Conservation (phyloP, 169 alveolate genomes). For the Cryptosporidium sp. region DNA sequence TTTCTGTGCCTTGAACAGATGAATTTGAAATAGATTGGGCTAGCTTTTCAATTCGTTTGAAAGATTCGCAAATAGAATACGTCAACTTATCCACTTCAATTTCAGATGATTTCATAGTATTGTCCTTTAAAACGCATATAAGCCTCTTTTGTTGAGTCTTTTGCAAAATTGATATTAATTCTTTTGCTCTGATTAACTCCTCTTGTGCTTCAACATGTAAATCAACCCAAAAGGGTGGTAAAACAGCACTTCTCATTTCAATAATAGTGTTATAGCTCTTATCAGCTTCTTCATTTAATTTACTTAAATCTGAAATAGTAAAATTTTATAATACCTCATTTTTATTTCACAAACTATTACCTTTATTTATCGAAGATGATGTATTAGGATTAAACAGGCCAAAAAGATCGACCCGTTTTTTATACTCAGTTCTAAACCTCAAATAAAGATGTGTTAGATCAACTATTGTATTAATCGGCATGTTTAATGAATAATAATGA, state of each 20-base stretch:
- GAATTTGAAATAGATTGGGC: constrained; percentile 72
- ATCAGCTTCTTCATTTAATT: background rate
- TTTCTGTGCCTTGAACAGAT: constrained; percentile 65
- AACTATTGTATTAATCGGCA: background rate
- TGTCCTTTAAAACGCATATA: constrained; percentile 74
- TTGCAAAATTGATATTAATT: constrained; percentile 75
- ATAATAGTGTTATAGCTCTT: constrained; percentile 18
- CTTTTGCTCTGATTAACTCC: constrained; percentile 76
- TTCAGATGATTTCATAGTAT: constrained; percentile 14
- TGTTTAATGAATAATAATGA: background rate
- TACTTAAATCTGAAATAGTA: background rate
- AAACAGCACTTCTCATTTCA: constrained; percentile 76
- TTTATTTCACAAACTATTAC: background rate
- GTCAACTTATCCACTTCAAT: constrained; percentile 36
- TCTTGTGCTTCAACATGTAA: constrained; percentile 78
- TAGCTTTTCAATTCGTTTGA: constrained; percentile 55
- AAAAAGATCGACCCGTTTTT: constrained; percentile 38
- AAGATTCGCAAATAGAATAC: constrained; percentile 14
- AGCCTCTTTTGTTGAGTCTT: constrained; percentile 78
- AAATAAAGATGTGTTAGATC: constrained; percentile 64
- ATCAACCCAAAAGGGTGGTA: constrained; percentile 82
- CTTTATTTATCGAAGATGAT: constrained; percentile 6
- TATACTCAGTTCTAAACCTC: constrained; percentile 26
- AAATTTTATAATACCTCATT: background rate
- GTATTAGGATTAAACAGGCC: background rate